Evolutionary conservation across 306 rosid genomes (phyloP).

Genomic region (Cucurbita maxima): DNA sequence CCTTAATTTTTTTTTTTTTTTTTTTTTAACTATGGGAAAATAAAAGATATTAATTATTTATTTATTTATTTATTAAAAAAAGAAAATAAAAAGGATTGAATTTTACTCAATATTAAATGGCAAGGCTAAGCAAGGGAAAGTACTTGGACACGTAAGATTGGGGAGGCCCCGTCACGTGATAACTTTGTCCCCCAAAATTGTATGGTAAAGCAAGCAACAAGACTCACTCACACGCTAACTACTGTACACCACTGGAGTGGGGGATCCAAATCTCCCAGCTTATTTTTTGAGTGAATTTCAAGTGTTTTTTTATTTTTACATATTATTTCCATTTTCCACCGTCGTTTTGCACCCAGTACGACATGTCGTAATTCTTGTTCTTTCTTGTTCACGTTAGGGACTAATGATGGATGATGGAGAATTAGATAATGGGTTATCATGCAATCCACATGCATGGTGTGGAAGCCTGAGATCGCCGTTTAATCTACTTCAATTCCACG

Average conservation of each 20-base stretch:
- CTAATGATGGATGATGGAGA: no score
- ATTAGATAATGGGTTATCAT: neutral
- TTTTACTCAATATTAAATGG: neutral
- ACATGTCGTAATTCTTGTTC: slow-evolving; percentile 3
- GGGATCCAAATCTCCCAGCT: neutral
- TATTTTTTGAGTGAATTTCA: neutral
- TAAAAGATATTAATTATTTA: no score
- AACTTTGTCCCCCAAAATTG: slow-evolving; percentile 6
- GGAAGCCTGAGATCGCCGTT: neutral
- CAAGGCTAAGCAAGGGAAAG: slow-evolving; percentile 2
- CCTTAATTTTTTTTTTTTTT: neutral
- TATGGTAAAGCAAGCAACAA: slow-evolving; percentile 9
- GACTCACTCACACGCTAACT: slow-evolving; percentile 6
- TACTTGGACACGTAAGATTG: neutral
- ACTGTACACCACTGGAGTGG: neutral
- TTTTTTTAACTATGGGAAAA: neutral
- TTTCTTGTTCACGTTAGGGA: neutral
- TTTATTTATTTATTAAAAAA: neutral
- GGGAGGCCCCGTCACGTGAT: slow-evolving; percentile 3
- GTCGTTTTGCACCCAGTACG: neutral
- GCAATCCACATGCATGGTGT: slow-evolving; percentile 8
- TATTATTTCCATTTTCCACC: neutral
- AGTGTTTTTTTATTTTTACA: neutral
- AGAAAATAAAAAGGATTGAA: neutral
- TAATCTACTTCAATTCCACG: neutral